Base-by-base conservation (phyloP, 208 protist genomes). In the Wallacemonas collosoma region DNA sequence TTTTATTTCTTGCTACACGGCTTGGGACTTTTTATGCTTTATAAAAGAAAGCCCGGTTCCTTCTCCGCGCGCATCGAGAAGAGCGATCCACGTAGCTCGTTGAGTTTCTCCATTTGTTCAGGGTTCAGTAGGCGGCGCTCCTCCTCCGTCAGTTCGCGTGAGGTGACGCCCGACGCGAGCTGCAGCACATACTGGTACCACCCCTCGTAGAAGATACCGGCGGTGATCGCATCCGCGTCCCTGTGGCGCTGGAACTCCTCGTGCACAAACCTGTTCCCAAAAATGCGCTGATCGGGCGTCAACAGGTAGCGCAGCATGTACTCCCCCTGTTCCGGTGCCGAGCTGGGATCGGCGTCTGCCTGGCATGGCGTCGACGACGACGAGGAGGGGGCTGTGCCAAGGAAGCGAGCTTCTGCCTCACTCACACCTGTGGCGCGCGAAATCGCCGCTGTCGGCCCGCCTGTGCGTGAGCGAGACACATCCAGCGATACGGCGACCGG, bases 111-210 rank as follows among this genome's bases (percentile, higher is more conserved):
- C 67, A 91, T 92, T 68, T 97, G 93, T 68, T 93, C 90, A 26
- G 85, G 81, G 6, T 86, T 89, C 38, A 97, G 71, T 45, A 87
- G 72, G 3, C 79, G 83, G 47, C 76, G 65, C 75, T 97, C 93
- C 64, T 90, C 76, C 70, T 85, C 81, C 35, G 83, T 94, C 74
- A 97, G 72, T 26, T 92, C 87, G 4, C 87, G 82, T 14, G 79
- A 75, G 12, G 90, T 95, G 43, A 90, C 78, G 12, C 90, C 93
- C 1, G 78, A 85, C 44, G 81, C 78, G 54, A 97, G 80, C 69
- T 95, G 87, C 68, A 89, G 70, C 50, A 93, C 86, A 74, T 97
- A 97, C 14, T 84, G 77, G 69, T 94, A 94, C 93, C 93, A 97
- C 57, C 82, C 90, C 38, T 81, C 69, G 71, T 97, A 97, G 60